Conservation (phyloP, 2,329 filamentous ascomycete species). For the Monilinia vaccinii-corymbosi region DNA sequence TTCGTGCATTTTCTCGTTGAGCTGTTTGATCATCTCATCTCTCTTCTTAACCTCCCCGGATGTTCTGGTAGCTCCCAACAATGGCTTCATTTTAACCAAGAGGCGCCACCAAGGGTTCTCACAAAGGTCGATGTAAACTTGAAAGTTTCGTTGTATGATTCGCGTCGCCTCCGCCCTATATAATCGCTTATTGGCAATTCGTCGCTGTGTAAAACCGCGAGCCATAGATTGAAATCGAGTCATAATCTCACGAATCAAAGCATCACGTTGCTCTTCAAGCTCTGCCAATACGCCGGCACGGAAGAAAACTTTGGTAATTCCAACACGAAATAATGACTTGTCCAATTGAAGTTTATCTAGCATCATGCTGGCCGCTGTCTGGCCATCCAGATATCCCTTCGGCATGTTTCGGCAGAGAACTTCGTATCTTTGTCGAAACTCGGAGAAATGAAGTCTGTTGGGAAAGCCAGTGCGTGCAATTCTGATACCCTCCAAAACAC, state of each 20-base stretch:
- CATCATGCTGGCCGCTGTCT: slow-evolving; percentile 76
- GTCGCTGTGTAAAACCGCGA: slow-evolving; percentile 78
- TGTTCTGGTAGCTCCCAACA: slow-evolving; percentile 84
- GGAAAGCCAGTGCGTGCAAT: slow-evolving; percentile 96
- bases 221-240: slow-evolving; percentile 86
- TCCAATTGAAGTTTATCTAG: slow-evolving; percentile 83
- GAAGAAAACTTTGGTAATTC: slow-evolving; percentile 97
- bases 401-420: slow-evolving; percentile 85
- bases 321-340: slow-evolving; percentile 79
- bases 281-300: slow-evolving; percentile 91
- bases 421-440: slow-evolving; percentile 93
- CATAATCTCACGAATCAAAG: slow-evolving; percentile 90
- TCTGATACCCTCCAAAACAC: slow-evolving; percentile 96
- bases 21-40: slow-evolving; percentile 82
- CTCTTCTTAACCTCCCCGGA: slow-evolving; percentile 90
- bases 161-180: slow-evolving; percentile 91
- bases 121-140: slow-evolving; percentile 81
- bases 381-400: slow-evolving; percentile 83
- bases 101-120: slow-evolving; percentile 97
- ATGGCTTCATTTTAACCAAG: slow-evolving; percentile 87
- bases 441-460: slow-evolving; percentile 82
- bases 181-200: slow-evolving; percentile 82
- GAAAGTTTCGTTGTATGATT: slow-evolving; percentile 91
- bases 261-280: slow-evolving; percentile 89
- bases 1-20: slow-evolving; percentile 73